phyloP scores from a whole-genome alignment of 2,329 filamentous ascomycete genomes.

The Cercospora sp. region DNA sequence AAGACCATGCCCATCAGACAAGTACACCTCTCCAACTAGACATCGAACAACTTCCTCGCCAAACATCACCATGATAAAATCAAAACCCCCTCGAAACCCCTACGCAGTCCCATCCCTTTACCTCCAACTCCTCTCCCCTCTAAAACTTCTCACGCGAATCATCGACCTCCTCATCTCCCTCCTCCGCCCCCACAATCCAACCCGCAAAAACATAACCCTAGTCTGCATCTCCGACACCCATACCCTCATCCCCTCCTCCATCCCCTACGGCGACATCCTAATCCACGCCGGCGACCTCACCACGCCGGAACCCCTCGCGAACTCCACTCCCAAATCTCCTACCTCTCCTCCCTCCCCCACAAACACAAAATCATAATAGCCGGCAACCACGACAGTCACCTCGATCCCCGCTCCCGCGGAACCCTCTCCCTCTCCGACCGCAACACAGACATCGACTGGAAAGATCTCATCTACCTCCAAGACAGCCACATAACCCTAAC shows the following conservation, averaged over 20 bases:
- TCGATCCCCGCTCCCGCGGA: conserved; percentile 67
- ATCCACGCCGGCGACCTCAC: conserved; percentile 89
- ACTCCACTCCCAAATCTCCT: conserved; percentile 82
- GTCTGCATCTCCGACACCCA: conserved; percentile 94
- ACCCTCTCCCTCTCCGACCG: conserved; percentile 53
- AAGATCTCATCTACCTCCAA: conserved; percentile 72
- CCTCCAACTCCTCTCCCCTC: conserved; percentile 37
- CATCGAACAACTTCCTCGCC: not conserved
- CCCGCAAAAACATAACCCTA: conserved; percentile 64
- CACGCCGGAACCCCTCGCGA: conserved; percentile 68
- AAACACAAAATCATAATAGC: conserved; percentile 77
- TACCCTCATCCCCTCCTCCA: conserved; percentile 52
- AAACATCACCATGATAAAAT: conserved; percentile 1
- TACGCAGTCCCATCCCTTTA: conserved; percentile 31
- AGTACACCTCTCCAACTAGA: not conserved
- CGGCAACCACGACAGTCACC: conserved; percentile 87
- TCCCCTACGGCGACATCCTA: conserved; percentile 79
- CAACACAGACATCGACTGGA: conserved; percentile 61
- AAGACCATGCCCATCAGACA: not conserved
- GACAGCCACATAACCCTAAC: conserved; percentile 64
- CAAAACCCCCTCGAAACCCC: conserved; percentile 24
- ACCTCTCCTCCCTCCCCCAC: conserved; percentile 74
- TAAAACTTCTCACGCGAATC: conserved; percentile 46
- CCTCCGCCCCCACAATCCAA: conserved; percentile 64
- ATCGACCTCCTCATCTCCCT: conserved; percentile 56